These are phyloP conservation scores for Fraxinus floribunda DNA, from an alignment of 305 asterid genomes.

Conservation along the genomic window DNA sequence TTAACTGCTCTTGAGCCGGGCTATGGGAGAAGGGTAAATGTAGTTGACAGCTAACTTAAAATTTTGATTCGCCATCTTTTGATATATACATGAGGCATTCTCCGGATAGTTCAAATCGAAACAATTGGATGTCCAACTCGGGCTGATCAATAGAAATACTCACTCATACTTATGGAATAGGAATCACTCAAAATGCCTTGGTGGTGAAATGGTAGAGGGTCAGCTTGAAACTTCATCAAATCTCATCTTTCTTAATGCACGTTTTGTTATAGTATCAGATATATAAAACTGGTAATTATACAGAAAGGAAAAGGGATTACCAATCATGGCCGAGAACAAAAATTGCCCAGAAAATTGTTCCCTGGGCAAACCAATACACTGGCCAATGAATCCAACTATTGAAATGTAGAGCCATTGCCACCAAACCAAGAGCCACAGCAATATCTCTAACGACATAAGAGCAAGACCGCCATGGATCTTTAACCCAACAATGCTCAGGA, in stretches of 20 bases:
- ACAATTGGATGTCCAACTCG: too few species aligned
- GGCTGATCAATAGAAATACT: too few species aligned
- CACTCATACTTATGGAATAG: too few species aligned
- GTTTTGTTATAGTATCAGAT: neutral
- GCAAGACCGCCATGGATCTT: constrained; percentile 63
- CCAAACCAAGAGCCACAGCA: constrained; percentile 45
- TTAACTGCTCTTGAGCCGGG: neutral
- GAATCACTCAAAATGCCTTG: too few species aligned
- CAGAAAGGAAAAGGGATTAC: constrained; percentile 31
- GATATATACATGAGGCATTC: too few species aligned
- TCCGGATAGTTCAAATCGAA: too few species aligned
- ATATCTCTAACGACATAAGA: constrained; percentile 67
- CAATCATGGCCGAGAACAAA: constrained; percentile 96
- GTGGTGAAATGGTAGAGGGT: too few species aligned
- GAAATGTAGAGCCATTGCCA: constrained; percentile 49
- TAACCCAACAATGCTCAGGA: constrained; percentile 88
- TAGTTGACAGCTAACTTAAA: too few species aligned
- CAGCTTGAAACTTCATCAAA: neutral
- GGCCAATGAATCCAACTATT: constrained; percentile 68
- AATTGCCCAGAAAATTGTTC: constrained; percentile 90
- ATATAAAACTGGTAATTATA: neutral
- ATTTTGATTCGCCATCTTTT: too few species aligned
- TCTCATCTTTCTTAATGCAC: neutral
- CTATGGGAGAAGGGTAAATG: neutral
- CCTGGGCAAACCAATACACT: constrained; percentile 80